These are phyloP conservation scores for Panus rudis DNA, from an alignment of 768 basidiomycete genomes.

Conservation along the genomic window DNA sequence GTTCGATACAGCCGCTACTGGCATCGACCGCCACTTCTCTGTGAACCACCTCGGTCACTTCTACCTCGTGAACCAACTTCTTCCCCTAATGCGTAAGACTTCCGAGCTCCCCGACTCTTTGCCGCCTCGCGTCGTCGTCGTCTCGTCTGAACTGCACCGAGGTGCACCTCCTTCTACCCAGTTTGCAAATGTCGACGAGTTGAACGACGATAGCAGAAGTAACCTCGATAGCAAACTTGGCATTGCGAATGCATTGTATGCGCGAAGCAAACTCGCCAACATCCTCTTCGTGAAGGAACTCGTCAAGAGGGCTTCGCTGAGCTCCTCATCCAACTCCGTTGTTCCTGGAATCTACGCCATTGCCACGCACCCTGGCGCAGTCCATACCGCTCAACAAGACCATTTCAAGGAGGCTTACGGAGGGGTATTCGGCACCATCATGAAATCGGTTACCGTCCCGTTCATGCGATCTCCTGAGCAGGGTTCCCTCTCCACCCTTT, in stretches of 20 bases:
- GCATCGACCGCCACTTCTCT: conserved; percentile 24
- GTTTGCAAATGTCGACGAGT: conserved; percentile 32
- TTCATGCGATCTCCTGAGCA: conserved; percentile 24
- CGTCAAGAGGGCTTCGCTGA: too few species aligned
- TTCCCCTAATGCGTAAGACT: conserved; percentile 32
- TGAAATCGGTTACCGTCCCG: conserved; percentile 17
- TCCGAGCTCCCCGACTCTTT: conserved; percentile 19
- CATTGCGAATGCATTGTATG: conserved; percentile 28
- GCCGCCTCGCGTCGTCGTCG: conserved; percentile 31
- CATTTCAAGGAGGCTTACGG: conserved; percentile 24
- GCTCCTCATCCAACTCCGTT: too few species aligned
- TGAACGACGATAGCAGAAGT: too few species aligned
- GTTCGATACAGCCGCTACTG: conserved; percentile 18
- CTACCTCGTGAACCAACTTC: conserved; percentile 35
- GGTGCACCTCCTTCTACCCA: conserved; percentile 25
- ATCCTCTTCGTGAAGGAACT: conserved; percentile 31
- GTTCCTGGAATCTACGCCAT: conserved; percentile 22
- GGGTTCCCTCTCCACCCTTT: conserved; percentile 23
- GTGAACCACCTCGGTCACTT: conserved; percentile 34
- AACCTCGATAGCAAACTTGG: too few species aligned
- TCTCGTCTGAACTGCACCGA: conserved; percentile 33
- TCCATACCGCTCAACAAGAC: conserved; percentile 21
- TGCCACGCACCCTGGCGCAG: conserved; percentile 24
- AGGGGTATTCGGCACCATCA: conserved; percentile 12
- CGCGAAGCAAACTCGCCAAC: conserved; percentile 35